Evolutionary conservation across 768 basidiomycete species (phyloP).

Genomic region (Rhodosporidiobolus sp.): DNA sequence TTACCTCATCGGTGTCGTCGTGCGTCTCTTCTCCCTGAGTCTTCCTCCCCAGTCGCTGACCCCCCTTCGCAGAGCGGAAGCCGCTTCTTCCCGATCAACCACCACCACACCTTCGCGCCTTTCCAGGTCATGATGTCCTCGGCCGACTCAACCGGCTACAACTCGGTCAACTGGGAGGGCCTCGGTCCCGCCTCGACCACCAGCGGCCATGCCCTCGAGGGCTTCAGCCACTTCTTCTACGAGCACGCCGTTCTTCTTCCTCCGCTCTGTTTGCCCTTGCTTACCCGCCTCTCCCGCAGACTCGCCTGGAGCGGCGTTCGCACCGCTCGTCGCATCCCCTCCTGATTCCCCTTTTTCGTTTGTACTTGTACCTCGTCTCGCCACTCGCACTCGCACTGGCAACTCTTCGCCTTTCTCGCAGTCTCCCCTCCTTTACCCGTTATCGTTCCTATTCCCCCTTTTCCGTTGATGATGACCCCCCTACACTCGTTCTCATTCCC

Average conservation of each 20-base stretch:
- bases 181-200: not conserved
- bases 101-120: constrained; percentile 25
- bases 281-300: not conserved
- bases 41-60: not conserved
- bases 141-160: constrained; percentile 1
- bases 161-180: constrained; percentile 22
- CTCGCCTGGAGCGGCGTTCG: constrained; percentile 28
- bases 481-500: not conserved
- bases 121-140: constrained; percentile 9
- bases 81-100: constrained; percentile 16
- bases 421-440: not conserved
- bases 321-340: constrained; percentile 17
- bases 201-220: constrained; percentile 18
- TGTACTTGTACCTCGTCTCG: not conserved
- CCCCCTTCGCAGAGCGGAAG: constrained; percentile 14
- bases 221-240: constrained; percentile 6
- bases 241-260: constrained; percentile 8
- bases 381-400: no score
- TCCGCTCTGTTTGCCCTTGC: not conserved
- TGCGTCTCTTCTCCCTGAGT: not conserved
- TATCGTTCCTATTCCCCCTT: not conserved
- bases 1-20: constrained; percentile 33
- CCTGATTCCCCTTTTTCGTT: constrained; percentile 4
- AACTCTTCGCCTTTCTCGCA: not conserved
- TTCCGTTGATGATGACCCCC: not conserved